Conservation (phyloP, 2,329 filamentous ascomycete genomes). For the Beauveria varroae region DNA sequence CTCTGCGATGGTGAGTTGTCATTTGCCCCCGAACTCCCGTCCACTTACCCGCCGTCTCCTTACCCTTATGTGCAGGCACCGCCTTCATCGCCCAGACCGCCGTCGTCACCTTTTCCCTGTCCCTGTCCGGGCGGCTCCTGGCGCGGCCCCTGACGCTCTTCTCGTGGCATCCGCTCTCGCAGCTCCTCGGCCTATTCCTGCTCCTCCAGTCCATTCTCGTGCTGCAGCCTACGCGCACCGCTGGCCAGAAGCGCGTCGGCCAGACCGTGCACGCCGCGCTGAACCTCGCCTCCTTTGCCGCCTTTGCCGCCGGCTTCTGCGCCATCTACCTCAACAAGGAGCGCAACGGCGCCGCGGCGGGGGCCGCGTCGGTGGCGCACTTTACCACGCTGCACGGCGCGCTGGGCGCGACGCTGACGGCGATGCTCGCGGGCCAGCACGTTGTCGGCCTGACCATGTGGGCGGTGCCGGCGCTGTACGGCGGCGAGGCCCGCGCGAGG, state of each 20-base stretch:
- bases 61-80: conserved; percentile 53
- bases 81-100: conserved; percentile 74
- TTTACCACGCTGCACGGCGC: conserved; percentile 78
- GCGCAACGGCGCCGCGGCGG: conserved; percentile 40
- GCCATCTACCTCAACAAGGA: conserved; percentile 83
- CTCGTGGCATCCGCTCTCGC: conserved; percentile 75
- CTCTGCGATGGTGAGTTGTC: not conserved
- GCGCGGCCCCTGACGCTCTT: conserved; percentile 68
- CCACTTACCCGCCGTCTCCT: not conserved
- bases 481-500: conserved; percentile 72
- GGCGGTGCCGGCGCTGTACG: conserved; percentile 66
- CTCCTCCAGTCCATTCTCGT: conserved; percentile 74
- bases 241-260: conserved; percentile 60
- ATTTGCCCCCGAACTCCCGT: not conserved
- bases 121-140: conserved; percentile 74
- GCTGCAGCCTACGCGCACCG: conserved; percentile 78
- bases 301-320: conserved; percentile 56
- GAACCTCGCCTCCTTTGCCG: conserved; percentile 56
- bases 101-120: conserved; percentile 62
- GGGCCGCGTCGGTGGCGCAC: conserved; percentile 37
- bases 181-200: conserved; percentile 60
- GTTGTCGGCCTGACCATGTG: conserved; percentile 77
- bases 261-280: conserved; percentile 60
- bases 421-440: conserved; percentile 62
- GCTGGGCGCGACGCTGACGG: conserved; percentile 55